A percentile compares a stretch with the other conserved stretches of the same genome.
These are phyloP conservation scores for Tetrahymena borealis DNA, from an alignment of 73 alveolate genomes.

Conservation along the genomic window DNA sequence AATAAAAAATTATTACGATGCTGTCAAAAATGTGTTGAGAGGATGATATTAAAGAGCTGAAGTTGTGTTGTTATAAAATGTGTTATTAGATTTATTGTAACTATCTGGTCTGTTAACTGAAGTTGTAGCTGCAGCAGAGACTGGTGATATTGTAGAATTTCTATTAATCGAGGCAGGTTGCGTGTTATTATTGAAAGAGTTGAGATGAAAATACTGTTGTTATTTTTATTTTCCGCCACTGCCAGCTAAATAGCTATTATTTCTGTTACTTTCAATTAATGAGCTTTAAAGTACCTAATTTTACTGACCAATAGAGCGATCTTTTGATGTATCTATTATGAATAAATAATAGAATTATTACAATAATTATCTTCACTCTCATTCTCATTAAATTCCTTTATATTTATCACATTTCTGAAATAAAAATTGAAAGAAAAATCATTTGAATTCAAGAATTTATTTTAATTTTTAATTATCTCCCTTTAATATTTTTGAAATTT, in stretches of 20 bases:
- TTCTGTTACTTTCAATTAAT: background rate
- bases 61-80: background rate
- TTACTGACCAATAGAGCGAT: background rate
- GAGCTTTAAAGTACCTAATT: background rate
- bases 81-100: background rate
- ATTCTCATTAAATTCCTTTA: no score
- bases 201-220: background rate
- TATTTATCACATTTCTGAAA: no score
- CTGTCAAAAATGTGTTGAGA: background rate
- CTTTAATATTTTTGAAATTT: no score
- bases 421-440: no score
- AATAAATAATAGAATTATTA: no score
- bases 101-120: background rate
- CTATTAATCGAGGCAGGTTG: background rate
- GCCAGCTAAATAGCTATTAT: background rate
- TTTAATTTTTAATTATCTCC: no score
- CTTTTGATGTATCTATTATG: background rate
- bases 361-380: no score
- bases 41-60: background rate
- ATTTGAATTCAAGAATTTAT: no score
- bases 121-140: background rate
- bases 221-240: background rate
- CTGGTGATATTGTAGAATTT: background rate
- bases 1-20: background rate
- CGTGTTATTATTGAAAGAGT: background rate